A percentile compares a stretch with the other conserved stretches of the same genome.
phyloP scores from a whole-genome alignment of 2,329 filamentous ascomycete species.

The Neofusicoccum umdonicola region DNA sequence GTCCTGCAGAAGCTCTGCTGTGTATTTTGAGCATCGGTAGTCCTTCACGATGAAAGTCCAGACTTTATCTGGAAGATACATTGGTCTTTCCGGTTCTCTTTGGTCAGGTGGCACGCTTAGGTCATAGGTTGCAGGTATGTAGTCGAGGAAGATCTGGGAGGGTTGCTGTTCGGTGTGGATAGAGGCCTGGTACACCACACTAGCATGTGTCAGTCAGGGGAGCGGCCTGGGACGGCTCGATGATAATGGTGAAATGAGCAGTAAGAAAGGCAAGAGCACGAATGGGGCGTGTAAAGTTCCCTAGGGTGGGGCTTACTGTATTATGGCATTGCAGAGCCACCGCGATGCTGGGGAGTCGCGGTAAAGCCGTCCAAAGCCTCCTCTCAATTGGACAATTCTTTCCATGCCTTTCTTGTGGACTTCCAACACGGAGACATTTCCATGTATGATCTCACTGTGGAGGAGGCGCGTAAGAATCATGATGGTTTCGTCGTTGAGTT shows the following conservation, averaged over 20 bases:
- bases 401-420: constrained; percentile 2
- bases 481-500: constrained; percentile 3
- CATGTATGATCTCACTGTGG: constrained; percentile 1
- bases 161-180: constrained; percentile 7
- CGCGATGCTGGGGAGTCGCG: constrained; percentile 1
- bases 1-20: not conserved
- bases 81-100: not conserved
- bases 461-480: not conserved
- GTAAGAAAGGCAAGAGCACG: not conserved
- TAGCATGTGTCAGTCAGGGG: not conserved
- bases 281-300: not conserved
- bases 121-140: not conserved
- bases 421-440: not conserved
- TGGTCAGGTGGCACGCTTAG: not conserved
- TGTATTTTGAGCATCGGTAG: constrained; percentile 1
- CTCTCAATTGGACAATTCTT: constrained; percentile 1
- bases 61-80: not conserved
- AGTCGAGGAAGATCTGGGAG: not conserved
- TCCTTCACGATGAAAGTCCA: constrained; percentile 2
- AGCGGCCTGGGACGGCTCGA: too few relatives aligned
- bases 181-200: not conserved
- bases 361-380: not conserved
- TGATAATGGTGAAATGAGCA: not conserved
- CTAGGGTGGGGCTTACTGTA: not conserved
- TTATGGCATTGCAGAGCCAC: constrained; percentile 3